phyloP scores from a whole-genome alignment of 192 early-diverging fungal genomes.

The Gryganskiella cystojenkinii region DNA sequence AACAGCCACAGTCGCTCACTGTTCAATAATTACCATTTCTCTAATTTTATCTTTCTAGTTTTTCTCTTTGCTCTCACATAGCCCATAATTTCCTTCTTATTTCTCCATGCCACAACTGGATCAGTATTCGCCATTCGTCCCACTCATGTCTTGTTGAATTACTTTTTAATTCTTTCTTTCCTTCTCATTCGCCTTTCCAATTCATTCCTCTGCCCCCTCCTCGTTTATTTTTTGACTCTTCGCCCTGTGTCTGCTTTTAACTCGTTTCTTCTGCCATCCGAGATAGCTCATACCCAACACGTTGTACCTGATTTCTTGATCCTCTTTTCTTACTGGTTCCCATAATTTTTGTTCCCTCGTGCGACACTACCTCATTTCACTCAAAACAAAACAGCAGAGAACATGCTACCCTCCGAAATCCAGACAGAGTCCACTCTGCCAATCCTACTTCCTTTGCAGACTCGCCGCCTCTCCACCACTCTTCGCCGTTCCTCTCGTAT shows the following conservation, averaged over 20 bases:
- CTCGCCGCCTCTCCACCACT: slow-evolving; percentile 18
- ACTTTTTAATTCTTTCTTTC: neutral
- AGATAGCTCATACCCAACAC: neutral
- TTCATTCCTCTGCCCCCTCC: neutral
- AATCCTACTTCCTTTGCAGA: slow-evolving; percentile 40
- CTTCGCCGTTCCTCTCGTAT: slow-evolving; percentile 27
- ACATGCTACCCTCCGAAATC: slow-evolving; percentile 28
- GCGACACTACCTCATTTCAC: neutral
- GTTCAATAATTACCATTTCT: too few relatives aligned
- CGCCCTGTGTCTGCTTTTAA: neutral
- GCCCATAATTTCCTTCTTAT: too few relatives aligned
- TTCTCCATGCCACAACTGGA: too few relatives aligned
- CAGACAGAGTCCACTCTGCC: slow-evolving; percentile 32
- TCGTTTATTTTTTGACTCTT: neutral
- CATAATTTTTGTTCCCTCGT: neutral
- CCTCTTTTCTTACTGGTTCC: slow-evolving; percentile 4
- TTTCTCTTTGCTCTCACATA: neutral
- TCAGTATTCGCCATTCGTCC: neutral
- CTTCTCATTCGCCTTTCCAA: neutral
- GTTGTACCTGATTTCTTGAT: neutral
- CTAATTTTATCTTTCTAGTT: neutral
- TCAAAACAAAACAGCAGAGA: neutral
- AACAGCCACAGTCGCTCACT: too few relatives aligned
- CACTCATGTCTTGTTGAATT: too few relatives aligned
- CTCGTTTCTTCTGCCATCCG: neutral